Percentiles rank a stretch among this genome's conserved stretches.
Conservation (phyloP, 495 filamentous ascomycete species). For the Endocarpon pusillum region DNA sequence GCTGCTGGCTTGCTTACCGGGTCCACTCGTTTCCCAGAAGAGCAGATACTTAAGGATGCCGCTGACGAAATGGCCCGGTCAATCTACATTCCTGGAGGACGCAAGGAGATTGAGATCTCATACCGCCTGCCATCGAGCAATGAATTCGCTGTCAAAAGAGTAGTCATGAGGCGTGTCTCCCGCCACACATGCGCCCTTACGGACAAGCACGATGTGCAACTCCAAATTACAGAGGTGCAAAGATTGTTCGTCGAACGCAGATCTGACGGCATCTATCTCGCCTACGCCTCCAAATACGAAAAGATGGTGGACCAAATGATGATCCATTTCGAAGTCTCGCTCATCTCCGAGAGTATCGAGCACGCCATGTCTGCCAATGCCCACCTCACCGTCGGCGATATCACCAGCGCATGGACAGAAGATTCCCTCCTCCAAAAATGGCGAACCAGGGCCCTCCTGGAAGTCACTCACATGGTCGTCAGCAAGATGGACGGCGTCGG, state of each 20-base stretch:
- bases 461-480: background rate
- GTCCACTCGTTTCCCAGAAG: background rate
- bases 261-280: background rate
- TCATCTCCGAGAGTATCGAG: background rate
- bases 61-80: background rate
- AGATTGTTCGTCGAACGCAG: background rate
- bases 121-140: background rate
- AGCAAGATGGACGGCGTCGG: background rate
- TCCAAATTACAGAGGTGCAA: background rate
- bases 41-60: background rate
- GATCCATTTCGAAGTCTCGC: background rate
- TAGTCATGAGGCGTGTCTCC: background rate
- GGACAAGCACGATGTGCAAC: background rate
- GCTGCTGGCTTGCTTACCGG: slow-evolving; percentile 16
- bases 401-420: background rate
- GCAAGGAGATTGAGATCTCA: background rate
- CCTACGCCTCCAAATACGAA: background rate
- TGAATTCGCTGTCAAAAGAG: background rate
- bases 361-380: background rate
- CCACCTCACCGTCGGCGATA: background rate
- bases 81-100: background rate
- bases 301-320: background rate
- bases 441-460: background rate
- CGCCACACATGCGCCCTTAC: background rate
- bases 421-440: background rate